These are phyloP conservation scores for Dillenia suffruticosa DNA, from an alignment of 164 flowering plant genomes.

Conservation along the genomic window DNA sequence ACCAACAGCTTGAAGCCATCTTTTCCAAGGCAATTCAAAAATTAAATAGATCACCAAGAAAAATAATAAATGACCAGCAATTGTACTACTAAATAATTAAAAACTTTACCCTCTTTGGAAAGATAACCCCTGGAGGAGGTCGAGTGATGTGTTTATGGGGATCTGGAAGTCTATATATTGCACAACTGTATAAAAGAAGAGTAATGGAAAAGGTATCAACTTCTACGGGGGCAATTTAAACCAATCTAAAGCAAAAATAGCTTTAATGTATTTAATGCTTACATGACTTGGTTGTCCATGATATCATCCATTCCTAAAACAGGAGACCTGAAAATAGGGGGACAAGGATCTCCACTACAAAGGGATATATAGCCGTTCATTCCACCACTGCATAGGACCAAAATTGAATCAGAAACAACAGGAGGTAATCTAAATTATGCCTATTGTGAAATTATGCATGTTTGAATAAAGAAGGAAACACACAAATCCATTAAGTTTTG, in stretches of 20 bases:
- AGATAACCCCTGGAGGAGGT: constrained; percentile 76
- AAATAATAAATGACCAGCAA: too few relatives aligned
- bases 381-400: constrained; percentile 79
- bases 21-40: too few relatives aligned
- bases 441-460: too few relatives aligned
- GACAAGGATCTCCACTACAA: constrained; percentile 89
- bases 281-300: constrained; percentile 90
- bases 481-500: too few relatives aligned
- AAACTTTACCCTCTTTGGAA: constrained; percentile 72
- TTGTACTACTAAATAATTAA: too few relatives aligned
- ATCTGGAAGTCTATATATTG: constrained; percentile 78
- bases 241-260: constrained; percentile 1
- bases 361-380: constrained; percentile 95
- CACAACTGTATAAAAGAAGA: constrained; percentile 52
- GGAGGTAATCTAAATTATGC: too few relatives aligned
- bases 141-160: constrained; percentile 70
- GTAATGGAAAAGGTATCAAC: too few relatives aligned
- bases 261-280: constrained; percentile 18
- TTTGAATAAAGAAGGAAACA: too few relatives aligned
- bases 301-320: constrained; percentile 72
- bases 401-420: constrained; percentile 34
- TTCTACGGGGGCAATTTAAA: not conserved
- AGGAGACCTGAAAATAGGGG: constrained; percentile 84
- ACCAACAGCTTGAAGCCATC: too few relatives aligned
- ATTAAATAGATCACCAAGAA: too few relatives aligned